Base-by-base conservation (phyloP, 768 basidiomycete species). In the Xerocomus potaroensis region DNA sequence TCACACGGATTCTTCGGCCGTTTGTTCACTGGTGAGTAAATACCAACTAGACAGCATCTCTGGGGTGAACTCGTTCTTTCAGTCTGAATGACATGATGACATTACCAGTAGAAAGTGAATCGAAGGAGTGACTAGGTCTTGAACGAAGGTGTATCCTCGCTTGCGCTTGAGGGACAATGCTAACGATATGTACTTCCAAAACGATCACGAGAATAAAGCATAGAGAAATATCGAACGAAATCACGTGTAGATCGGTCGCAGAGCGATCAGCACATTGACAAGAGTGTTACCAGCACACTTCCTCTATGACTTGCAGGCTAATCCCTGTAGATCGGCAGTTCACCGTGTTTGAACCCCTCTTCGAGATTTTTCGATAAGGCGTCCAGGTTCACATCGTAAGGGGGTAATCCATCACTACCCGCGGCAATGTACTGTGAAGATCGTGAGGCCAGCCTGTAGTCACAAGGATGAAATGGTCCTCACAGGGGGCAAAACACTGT, bases 51-150 rank as follows among this genome's bases (percentile, higher is more conserved):
- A 22, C 16, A 15, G 14, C n/a, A 30, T 19, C 11, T 16, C n/a
- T n/a, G n/a, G n/a, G n/a, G 29, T 33, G 23, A 10, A 22, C 45
- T 43, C 31, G 47, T 33, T 14, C 21, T 38, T 6, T 0, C 11
- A 2, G 86, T 56, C 58, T 88, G 46, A 87, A 88, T 51, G 83
- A 85, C 55, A 72, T 86, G 75, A 79, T 86, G 73, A 83, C 81
- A 2, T 57, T 84, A 9, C 68, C 68, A 26, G 66, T 64, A 29
- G 72, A 49, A 23, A 35, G n/a, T 5, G 61, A 57, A 38, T 33
- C 8, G 4, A 16, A 45, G 0, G 55, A 55, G 14, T n/a, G n/a
- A n/a, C n/a, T n/a, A n/a, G n/a, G n/a, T n/a, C n/a, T n/a, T n/a
- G n/a, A n/a, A n/a, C n/a, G n/a, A n/a, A n/a, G n/a, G n/a, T n/a